Conservation (phyloP, 305 asterid genomes). For the Lippia alba region DNA sequence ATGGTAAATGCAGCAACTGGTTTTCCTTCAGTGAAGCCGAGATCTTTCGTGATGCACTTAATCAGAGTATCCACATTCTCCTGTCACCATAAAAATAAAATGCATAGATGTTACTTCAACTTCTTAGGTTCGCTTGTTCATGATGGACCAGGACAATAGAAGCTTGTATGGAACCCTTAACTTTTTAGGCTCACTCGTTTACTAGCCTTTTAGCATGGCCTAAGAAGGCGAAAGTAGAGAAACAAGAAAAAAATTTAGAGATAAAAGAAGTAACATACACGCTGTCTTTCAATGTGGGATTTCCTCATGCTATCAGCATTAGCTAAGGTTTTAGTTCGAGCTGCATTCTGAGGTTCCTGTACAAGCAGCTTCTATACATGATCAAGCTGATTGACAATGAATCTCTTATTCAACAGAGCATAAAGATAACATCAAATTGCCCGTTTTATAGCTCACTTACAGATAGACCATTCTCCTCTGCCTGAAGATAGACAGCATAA, state of each 20-base stretch:
- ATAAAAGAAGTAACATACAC: conserved; percentile 52
- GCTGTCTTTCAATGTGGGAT: conserved; percentile 74
- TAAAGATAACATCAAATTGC: conserved; percentile 7
- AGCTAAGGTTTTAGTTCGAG: conserved; percentile 53
- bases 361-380: conserved; percentile 31
- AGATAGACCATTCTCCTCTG: conserved; percentile 68
- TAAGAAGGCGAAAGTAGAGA: conserved; percentile 21
- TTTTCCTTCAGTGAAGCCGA: conserved; percentile 90
- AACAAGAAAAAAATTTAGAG: conserved; percentile 12
- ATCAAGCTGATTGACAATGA: conserved; percentile 31
- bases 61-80: conserved; percentile 71
- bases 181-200: not conserved
- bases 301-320: conserved; percentile 56
- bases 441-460: conserved; percentile 50
- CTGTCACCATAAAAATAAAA: conserved; percentile 45
- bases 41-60: conserved; percentile 59
- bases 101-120: conserved; percentile 1
- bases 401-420: conserved; percentile 23
- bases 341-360: conserved; percentile 60
- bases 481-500: conserved; percentile 53
- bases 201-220: conserved; percentile 22
- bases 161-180: not conserved
- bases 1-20: conserved; percentile 90
- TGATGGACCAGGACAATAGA: conserved; percentile 4
- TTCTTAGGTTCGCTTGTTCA: not conserved